Evolutionary conservation across 495 filamentous ascomycete species (phyloP).

Genomic region (Aspergillus ellipticus): DNA sequence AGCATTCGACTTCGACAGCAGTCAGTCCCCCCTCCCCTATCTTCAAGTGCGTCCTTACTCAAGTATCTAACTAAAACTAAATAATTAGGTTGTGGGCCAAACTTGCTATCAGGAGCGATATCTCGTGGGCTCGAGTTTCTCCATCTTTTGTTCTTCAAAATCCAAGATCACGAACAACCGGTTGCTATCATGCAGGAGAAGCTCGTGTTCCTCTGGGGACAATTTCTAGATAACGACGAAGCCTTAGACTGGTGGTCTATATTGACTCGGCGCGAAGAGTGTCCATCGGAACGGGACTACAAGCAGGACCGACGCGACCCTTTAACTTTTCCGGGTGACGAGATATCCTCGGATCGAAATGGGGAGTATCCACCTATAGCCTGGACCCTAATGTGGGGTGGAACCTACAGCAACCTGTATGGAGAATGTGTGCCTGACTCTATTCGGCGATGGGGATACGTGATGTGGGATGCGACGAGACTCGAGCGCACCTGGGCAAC

Average conservation of each 20-base stretch:
- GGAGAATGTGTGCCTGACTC: constrained; percentile 5
- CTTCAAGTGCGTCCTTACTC: too few relatives aligned
- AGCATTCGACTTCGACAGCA: not conserved
- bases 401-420: constrained; percentile 13
- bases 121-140: constrained; percentile 12
- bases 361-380: constrained; percentile 14
- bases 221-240: too few relatives aligned
- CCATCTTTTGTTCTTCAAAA: constrained; percentile 6
- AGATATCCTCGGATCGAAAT: too few relatives aligned
- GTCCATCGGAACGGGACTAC: not conserved
- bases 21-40: too few relatives aligned
- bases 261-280: not conserved
- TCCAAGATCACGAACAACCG: constrained; percentile 5
- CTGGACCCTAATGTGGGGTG: constrained; percentile 20
- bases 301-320: constrained; percentile 5
- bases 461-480: constrained; percentile 22
- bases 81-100: too few relatives aligned
- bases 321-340: constrained; percentile 19
- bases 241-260: too few relatives aligned
- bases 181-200: constrained; percentile 4
- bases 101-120: not conserved
- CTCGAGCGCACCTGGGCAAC: constrained; percentile 6
- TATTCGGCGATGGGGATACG: constrained; percentile 14
- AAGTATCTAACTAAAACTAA: too few relatives aligned
- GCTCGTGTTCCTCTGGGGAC: too few relatives aligned